Evolutionary conservation across 2,329 filamentous ascomycete species (phyloP).

Genomic region (Arthroderma uncinatum): DNA sequence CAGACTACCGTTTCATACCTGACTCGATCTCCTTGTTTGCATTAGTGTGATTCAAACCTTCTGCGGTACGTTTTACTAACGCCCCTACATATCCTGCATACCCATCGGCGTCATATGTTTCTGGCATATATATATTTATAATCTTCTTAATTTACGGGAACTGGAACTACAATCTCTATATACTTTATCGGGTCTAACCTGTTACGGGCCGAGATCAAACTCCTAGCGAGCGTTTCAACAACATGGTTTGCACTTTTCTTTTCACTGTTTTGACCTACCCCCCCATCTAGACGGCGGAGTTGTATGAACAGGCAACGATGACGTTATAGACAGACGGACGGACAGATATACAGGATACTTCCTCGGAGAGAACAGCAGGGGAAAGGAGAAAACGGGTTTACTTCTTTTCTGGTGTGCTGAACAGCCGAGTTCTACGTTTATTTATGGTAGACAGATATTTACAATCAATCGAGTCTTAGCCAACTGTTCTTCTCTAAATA

Average conservation of each 20-base stretch:
- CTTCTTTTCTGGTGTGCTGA: too few relatives aligned
- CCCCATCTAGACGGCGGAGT: background rate
- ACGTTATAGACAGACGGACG: background rate
- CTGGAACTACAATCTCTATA: background rate
- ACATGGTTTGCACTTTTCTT: slow-evolving; percentile 2
- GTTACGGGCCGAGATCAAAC: background rate
- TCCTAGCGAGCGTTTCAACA: slow-evolving; percentile 10
- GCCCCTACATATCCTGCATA: background rate
- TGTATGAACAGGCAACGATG: background rate
- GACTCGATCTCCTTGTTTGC: background rate
- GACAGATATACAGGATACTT: too few relatives aligned
- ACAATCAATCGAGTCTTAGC: too few relatives aligned
- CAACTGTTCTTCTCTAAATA: too few relatives aligned
- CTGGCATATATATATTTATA: background rate
- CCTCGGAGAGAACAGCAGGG: too few relatives aligned
- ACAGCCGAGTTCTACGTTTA: too few relatives aligned
- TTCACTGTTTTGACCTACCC: background rate
- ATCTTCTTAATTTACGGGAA: background rate
- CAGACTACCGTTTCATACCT: background rate
- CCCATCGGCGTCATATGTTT: background rate
- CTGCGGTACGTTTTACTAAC: background rate
- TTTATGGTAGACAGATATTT: too few relatives aligned
- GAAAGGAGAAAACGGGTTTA: too few relatives aligned
- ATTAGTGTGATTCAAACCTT: background rate
- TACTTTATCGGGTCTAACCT: background rate